phyloP scores from a whole-genome alignment of 164 flowering plant species.

The Tinospora cordifolia region DNA sequence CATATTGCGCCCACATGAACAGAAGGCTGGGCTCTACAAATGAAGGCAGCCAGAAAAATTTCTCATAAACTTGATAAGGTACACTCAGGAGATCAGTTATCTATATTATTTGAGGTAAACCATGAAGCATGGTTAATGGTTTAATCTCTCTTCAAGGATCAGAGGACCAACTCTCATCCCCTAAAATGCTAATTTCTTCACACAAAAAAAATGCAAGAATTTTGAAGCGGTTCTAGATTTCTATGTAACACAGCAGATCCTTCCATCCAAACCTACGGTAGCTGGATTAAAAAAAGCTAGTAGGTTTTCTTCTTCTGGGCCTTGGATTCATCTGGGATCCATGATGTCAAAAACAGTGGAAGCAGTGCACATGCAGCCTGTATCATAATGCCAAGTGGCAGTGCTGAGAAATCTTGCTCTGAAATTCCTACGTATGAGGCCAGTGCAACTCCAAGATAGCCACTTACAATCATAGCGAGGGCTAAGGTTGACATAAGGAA shows the following conservation, averaged over 20 bases:
- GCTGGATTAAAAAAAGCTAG: neutral
- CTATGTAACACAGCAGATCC: neutral
- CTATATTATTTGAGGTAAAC: neutral
- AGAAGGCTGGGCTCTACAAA: neutral
- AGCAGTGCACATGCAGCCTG: constrained; percentile 61
- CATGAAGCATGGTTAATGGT: neutral
- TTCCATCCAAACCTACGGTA: neutral
- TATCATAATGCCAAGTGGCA: constrained; percentile 54
- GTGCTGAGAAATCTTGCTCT: constrained; percentile 54
- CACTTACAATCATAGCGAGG: constrained; percentile 65
- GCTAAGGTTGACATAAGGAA: constrained; percentile 81
- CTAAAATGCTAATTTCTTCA: neutral
- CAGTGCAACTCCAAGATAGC: constrained; percentile 78
- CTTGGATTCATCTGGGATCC: constrained; percentile 44
- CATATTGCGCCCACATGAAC: neutral
- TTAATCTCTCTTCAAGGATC: neutral
- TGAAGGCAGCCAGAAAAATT: neutral
- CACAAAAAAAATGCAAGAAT: too few relatives aligned
- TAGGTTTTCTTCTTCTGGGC: constrained; percentile 18
- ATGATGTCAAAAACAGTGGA: constrained; percentile 60
- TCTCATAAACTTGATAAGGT: neutral
- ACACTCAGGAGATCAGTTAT: neutral
- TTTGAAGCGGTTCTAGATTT: neutral
- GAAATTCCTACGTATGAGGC: constrained; percentile 58
- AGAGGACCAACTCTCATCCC: neutral